These are phyloP conservation scores for Serpula lacrymans DNA, from an alignment of 768 basidiomycete species.

Conservation along the genomic window DNA sequence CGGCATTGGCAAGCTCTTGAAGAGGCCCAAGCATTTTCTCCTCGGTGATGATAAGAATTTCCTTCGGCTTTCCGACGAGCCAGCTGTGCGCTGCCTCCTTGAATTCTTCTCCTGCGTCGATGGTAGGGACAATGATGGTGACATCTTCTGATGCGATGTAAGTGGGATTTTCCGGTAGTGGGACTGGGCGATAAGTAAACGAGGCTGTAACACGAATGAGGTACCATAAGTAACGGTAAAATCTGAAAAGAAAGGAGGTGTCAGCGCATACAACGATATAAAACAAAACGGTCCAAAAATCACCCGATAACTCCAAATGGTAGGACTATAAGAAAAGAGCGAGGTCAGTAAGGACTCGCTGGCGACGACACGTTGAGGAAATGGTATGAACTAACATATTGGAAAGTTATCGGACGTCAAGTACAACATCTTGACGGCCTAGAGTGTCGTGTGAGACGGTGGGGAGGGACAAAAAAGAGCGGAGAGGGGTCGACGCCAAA, in stretches of 20 bases:
- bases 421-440: slow-evolving; percentile 61
- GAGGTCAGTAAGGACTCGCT: slow-evolving; percentile 3
- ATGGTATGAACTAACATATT: slow-evolving; percentile 70
- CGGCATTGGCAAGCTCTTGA: slow-evolving; percentile 83
- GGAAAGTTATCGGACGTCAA: slow-evolving; percentile 89
- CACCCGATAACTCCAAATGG: slow-evolving; percentile 89
- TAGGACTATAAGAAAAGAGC: slow-evolving; percentile 53
- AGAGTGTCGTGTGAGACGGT: slow-evolving; percentile 4
- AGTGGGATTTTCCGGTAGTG: slow-evolving; percentile 85
- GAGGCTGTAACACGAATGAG: slow-evolving; percentile 79
- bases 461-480: slow-evolving; percentile 9
- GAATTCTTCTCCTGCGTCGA: slow-evolving; percentile 95
- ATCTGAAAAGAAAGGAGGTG: slow-evolving; percentile 41
- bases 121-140: slow-evolving; percentile 94
- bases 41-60: slow-evolving; percentile 73
- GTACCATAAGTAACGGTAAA: slow-evolving; percentile 94
- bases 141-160: slow-evolving; percentile 91
- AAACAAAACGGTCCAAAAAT: too few species aligned
- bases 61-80: slow-evolving; percentile 91
- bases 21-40: slow-evolving; percentile 89
- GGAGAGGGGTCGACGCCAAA: slow-evolving; percentile 8
- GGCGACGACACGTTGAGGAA: slow-evolving; percentile 1
- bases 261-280: not conserved
- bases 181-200: slow-evolving; percentile 81
- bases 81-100: slow-evolving; percentile 90